Evolutionary conservation across 495 filamentous ascomycete species (phyloP), one percentile per base, ranked within the genome.

Genomic region (Staphylotrichum tortipilum): DNA sequence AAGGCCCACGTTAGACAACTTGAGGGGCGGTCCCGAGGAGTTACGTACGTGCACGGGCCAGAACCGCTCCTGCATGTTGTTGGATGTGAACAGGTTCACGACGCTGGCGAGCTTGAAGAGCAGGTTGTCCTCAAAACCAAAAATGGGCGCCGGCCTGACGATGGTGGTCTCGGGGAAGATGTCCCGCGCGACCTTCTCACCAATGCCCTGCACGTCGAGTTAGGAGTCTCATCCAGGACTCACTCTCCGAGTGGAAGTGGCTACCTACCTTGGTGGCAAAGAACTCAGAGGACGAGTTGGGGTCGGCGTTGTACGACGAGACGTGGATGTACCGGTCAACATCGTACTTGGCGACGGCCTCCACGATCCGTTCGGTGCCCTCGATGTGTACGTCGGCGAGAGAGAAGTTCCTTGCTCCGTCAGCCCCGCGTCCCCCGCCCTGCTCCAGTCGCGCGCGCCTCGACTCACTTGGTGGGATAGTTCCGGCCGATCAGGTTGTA

Each of bases 161-260:
- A 99, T 94, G 43, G 94, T 99, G 17, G 92, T 95, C 69, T 99
- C 92, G 11, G 92, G 94, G 74, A 90, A 99, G 67, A 99, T 95
- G 50, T 76, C 78, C 50, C 91, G 84, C 34, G 78, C 91, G 17
- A 91, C 79, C 61, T 84, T 74, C 71, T 99, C 92, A 54, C 84
- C 88, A 62, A 75, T 79, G 36, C 72, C 89, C 84, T 88, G 44
- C 28, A 46, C 19, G n/a, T 24, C 15, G n/a, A 10, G 45, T 62
- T 31, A 63, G 57, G 30, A 10, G 22, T 4, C 0, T 11, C 15
- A 10, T 29, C 30, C 21, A 24, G 21, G n/a, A n/a, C n/a, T n/a
- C n/a, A n/a, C n/a, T n/a, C n/a, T 14, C 45, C 17, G 17, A 4
- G 11, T 42, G 46, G 14, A 34, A 17, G 9, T 31, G 23, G 23